Evolutionary conservation across 768 basidiomycete species (phyloP), one percentile per base, ranked within the genome.

Genomic region (Mycena sanguinolenta): DNA sequence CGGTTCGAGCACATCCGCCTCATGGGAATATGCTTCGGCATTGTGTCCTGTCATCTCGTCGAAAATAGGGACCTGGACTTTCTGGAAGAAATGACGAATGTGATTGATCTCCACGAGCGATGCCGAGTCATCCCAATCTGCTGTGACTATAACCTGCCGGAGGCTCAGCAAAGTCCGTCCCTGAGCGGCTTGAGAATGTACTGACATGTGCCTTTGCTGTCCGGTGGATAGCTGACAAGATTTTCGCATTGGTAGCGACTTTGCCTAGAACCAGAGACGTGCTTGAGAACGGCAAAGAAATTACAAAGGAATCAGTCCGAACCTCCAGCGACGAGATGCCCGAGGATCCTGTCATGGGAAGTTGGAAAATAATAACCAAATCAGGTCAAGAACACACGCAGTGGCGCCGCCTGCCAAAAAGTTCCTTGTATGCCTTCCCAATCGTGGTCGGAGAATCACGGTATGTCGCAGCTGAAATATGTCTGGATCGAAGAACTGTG

Each of bases 191-290:
- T 34, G 49, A 50, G 10, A 50, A 10, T 25, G 10, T 21, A 17
- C 49, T 6, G 13, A 50, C 30, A 21, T 82, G 82, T 27, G 78
- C 76, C 71, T 83, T 83, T 0, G 83, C 82, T 2, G 74, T 77
- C 58, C 82, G 72, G 52, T 62, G n/a, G 5, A 71, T 46, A 4
- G 82, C 81, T 19, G 75, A 78, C 23, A 73, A 73, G 19, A 83
- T 74, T 38, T 78, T 32, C 7, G 78, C 79, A 65, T 82, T 82
- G 34, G 75, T 73, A 9, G 83, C 64, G 9, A 84, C 81, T 88
- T 68, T 21, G 10, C 32, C 32, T 34, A 34, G 32, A 34, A 34
- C 6, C 10, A 34, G 10, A 34, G 32, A 34, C 32, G 6, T 4
- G 4, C 32, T 10, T 34, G 32, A 34, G 32, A 34, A 34, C 10